Evolutionary conservation across 257 asterid genomes (phyloP).

Genomic region (Salvia rosmarinus): DNA sequence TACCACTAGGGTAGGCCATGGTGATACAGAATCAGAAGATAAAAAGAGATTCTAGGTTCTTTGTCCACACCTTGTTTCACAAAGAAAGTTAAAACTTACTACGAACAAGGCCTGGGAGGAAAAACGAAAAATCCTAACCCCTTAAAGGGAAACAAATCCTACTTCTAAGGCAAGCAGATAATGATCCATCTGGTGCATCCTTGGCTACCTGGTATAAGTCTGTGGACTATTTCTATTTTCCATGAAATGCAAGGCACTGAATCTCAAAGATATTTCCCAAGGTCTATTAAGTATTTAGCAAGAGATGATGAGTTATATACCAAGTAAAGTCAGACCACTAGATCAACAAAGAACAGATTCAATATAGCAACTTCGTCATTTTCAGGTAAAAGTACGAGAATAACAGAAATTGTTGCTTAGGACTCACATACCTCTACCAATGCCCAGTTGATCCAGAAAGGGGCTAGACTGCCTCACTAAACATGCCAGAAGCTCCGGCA

Average conservation of each 20-base stretch:
- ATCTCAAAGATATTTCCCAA: slow-evolving; percentile 18
- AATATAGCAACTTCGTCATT: slow-evolving; percentile 5
- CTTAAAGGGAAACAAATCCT: slow-evolving; percentile 3
- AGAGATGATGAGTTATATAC: neutral
- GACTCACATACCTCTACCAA: slow-evolving; percentile 63
- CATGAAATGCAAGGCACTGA: slow-evolving; percentile 1
- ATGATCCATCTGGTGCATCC: neutral
- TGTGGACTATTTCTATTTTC: slow-evolving; percentile 1
- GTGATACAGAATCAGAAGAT: slow-evolving; percentile 1
- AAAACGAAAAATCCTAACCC: slow-evolving; percentile 4
- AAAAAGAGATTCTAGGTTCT: slow-evolving; percentile 18
- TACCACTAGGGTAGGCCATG: slow-evolving; percentile 2
- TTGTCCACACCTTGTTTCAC: neutral
- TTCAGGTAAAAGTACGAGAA: slow-evolving; percentile 8
- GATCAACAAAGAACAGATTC: slow-evolving; percentile 13
- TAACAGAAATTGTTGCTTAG: slow-evolving; percentile 24
- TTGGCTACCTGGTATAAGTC: slow-evolving; percentile 11
- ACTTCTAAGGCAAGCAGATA: slow-evolving; percentile 16
- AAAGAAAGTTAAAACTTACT: neutral
- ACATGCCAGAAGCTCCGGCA: slow-evolving; percentile 85
- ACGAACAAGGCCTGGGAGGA: neutral
- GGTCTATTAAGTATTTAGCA: neutral
- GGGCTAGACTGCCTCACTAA: slow-evolving; percentile 96
- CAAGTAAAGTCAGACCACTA: neutral
- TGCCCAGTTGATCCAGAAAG: slow-evolving; percentile 89